phyloP scores from a whole-genome alignment of 2,329 filamentous ascomycete species.

The Pseudocercospora fijiensis region DNA sequence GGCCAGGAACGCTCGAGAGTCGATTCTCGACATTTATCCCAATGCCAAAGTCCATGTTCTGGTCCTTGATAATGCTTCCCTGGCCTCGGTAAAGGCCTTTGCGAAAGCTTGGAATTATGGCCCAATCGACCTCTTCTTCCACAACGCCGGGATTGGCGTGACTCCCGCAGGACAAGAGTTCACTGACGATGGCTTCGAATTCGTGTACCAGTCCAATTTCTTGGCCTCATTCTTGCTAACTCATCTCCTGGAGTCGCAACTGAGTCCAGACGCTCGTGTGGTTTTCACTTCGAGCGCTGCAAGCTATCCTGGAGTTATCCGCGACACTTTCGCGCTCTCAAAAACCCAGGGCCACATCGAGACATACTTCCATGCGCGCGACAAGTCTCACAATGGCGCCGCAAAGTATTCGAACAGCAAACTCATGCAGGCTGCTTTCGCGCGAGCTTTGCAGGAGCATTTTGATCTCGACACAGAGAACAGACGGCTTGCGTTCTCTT shows the following conservation, averaged over 20 bases:
- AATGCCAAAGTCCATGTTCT: slow-evolving; percentile 46
- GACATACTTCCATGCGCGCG: neutral
- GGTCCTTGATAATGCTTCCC: slow-evolving; percentile 17
- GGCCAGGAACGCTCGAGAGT: neutral
- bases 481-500: slow-evolving; percentile 1
- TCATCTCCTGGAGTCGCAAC: slow-evolving; percentile 6
- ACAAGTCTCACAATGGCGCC: neutral
- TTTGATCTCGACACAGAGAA: neutral
- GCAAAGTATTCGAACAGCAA: slow-evolving; percentile 5
- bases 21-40: slow-evolving; percentile 32
- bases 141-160: slow-evolving; percentile 9
- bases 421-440: slow-evolving; percentile 7
- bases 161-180: slow-evolving; percentile 2
- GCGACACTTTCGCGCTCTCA: neutral
- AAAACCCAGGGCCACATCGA: slow-evolving; percentile 3
- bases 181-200: slow-evolving; percentile 9
- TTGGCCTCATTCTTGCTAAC: slow-evolving; percentile 13
- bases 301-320: neutral
- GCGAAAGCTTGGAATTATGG: slow-evolving; percentile 4
- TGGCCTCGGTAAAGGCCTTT: slow-evolving; percentile 3
- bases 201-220: slow-evolving; percentile 9
- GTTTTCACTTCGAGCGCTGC: slow-evolving; percentile 8
- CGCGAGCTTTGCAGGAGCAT: slow-evolving; percentile 1
- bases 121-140: slow-evolving; percentile 6
- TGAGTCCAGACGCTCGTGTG: slow-evolving; percentile 1